Conservation (phyloP, 2,329 filamentous ascomycete species). For the Capronia coronata region DNA sequence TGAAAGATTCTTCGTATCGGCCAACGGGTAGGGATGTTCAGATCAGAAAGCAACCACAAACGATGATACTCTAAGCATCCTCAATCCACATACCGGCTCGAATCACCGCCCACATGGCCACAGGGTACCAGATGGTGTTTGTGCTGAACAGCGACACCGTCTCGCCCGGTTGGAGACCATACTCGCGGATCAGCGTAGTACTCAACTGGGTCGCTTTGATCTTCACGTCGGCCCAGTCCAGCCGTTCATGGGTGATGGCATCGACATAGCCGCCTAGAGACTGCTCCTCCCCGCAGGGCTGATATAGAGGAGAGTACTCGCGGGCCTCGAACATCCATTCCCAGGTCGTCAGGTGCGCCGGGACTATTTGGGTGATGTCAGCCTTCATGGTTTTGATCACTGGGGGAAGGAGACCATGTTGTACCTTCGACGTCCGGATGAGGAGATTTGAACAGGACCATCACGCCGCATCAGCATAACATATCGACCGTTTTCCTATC, state of each 20-base stretch:
- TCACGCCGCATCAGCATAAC: neutral
- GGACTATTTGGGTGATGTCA: slow-evolving; percentile 37
- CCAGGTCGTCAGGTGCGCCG: slow-evolving; percentile 52
- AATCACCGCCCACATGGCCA: slow-evolving; percentile 54
- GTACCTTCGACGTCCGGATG: slow-evolving; percentile 26
- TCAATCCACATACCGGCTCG: slow-evolving; percentile 41
- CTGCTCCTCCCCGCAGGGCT: slow-evolving; percentile 30
- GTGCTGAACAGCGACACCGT: slow-evolving; percentile 56
- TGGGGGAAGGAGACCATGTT: too few species aligned
- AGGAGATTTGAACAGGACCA: slow-evolving; percentile 24
- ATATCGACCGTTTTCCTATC: too few species aligned
- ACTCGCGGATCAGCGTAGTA: slow-evolving; percentile 52
- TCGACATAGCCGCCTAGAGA: slow-evolving; percentile 51
- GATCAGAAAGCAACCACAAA: too few species aligned
- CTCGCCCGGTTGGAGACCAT: slow-evolving; percentile 49
- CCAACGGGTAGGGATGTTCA: too few species aligned
- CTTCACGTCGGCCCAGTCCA: slow-evolving; percentile 54
- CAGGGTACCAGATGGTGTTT: slow-evolving; percentile 62
- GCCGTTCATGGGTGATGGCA: slow-evolving; percentile 51
- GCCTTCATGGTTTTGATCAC: too few species aligned
- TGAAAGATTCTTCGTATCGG: too few species aligned
- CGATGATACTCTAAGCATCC: too few species aligned
- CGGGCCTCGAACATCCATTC: slow-evolving; percentile 54
- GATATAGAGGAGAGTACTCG: slow-evolving; percentile 44
- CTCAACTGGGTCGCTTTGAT: slow-evolving; percentile 52